These are phyloP conservation scores for Saccharum hybrid DNA, from an alignment of 202 grass and related monocot species.

Conservation along the genomic window DNA sequence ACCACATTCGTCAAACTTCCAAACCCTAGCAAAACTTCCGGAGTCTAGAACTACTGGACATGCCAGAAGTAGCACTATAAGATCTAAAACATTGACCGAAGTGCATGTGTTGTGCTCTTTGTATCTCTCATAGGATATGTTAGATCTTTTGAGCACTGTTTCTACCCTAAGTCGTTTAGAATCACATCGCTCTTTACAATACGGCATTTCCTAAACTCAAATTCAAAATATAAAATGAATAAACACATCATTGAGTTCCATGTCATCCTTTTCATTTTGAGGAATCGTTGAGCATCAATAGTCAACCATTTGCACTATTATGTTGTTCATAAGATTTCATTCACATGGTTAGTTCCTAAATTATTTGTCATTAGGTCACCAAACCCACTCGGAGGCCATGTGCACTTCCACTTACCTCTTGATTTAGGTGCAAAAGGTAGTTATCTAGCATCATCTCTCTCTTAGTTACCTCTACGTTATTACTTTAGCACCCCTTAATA, in stretches of 20 bases:
- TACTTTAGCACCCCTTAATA: background rate
- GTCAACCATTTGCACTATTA: background rate
- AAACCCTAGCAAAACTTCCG: no score
- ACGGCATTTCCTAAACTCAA: no score
- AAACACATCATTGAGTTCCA: background rate
- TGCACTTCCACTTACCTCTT: background rate
- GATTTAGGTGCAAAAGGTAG: background rate
- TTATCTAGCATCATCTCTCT: background rate
- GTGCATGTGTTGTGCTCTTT: background rate
- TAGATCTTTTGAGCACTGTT: background rate
- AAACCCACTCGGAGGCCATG: background rate
- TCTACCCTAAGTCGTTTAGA: background rate
- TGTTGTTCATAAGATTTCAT: background rate
- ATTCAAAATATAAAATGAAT: no score
- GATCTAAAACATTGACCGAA: background rate
- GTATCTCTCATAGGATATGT: no score
- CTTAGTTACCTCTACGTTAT: background rate
- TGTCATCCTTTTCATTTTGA: background rate
- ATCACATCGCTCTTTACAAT: background rate
- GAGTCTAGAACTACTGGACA: no score
- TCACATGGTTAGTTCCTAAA: background rate
- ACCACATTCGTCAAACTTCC: background rate
- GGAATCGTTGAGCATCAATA: background rate
- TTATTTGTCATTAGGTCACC: background rate
- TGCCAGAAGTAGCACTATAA: no score